phyloP scores from a whole-genome alignment of 768 basidiomycete species.

The Paxillus ammoniavirescens region DNA sequence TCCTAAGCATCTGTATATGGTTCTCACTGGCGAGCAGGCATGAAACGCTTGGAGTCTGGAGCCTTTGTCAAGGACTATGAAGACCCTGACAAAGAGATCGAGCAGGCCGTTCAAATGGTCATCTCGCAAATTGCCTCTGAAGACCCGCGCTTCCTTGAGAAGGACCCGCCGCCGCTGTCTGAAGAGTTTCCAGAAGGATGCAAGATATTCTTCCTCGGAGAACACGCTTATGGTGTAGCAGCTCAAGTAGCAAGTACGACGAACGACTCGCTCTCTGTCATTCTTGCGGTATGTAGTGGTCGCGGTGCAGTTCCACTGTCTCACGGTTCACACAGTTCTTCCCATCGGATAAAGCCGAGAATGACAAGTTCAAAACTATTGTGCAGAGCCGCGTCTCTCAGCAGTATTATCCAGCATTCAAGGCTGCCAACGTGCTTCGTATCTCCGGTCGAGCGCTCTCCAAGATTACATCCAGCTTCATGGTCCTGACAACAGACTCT shows the following conservation, averaged over 20 bases:
- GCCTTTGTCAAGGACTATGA: constrained; percentile 97
- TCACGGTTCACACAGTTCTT: constrained; percentile 60
- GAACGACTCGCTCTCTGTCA: constrained; percentile 69
- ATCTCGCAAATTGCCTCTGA: constrained; percentile 80
- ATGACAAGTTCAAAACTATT: constrained; percentile 69
- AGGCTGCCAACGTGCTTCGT: constrained; percentile 67
- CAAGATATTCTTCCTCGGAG: constrained; percentile 94
- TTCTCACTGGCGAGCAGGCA: constrained; percentile 46
- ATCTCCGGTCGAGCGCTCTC: constrained; percentile 80
- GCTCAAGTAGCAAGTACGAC: constrained; percentile 81
- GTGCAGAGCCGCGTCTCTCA: constrained; percentile 50
- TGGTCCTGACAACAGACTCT: constrained; percentile 76
- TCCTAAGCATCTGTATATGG: not conserved
- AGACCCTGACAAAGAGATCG: constrained; percentile 72
- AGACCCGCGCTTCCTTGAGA: constrained; percentile 85
- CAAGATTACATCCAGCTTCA: constrained; percentile 90
- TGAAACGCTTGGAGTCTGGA: constrained; percentile 85
- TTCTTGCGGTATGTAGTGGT: constrained; percentile 67
- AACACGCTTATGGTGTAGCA: constrained; percentile 93
- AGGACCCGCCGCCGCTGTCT: constrained; percentile 73
- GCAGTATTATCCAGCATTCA: constrained; percentile 77
- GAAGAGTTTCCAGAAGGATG: constrained; percentile 90
- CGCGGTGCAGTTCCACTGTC: not conserved
- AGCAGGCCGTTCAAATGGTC: constrained; percentile 86
- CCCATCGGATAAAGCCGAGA: constrained; percentile 79